Evolutionary conservation across 768 basidiomycete genomes (phyloP).

Genomic region (Cystobasidiopsis lactophilus): DNA sequence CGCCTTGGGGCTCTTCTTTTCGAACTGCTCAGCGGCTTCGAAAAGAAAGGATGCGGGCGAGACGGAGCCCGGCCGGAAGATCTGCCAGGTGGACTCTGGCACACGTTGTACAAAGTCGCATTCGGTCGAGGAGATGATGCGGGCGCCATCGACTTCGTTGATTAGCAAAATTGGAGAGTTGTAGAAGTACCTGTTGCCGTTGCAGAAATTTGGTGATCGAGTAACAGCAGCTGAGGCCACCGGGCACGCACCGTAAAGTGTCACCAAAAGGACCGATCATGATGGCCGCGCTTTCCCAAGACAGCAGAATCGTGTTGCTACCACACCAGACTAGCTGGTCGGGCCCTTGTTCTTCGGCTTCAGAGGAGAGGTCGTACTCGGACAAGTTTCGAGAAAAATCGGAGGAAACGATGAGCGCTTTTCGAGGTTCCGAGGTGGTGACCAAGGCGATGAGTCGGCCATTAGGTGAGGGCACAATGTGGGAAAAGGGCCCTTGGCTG

Average conservation of each 20-base stretch:
- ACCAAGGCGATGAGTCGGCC: slow-evolving; percentile 76
- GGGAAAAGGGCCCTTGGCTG: slow-evolving; percentile 67
- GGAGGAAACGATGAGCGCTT: slow-evolving; percentile 80
- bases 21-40: slow-evolving; percentile 78
- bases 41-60: slow-evolving; percentile 76
- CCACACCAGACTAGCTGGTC: slow-evolving; percentile 83
- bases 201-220: neutral
- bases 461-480: slow-evolving; percentile 74
- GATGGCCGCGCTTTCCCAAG: slow-evolving; percentile 47
- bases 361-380: slow-evolving; percentile 40
- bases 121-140: slow-evolving; percentile 53
- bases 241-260: slow-evolving; percentile 42
- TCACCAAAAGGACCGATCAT: slow-evolving; percentile 87
- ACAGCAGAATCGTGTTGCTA: slow-evolving; percentile 73
- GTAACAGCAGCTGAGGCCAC: too few relatives aligned
- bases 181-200: slow-evolving; percentile 50
- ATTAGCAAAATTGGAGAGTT: slow-evolving; percentile 50
- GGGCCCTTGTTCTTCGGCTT: slow-evolving; percentile 23
- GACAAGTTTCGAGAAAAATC: slow-evolving; percentile 76
- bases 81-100: slow-evolving; percentile 61
- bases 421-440: slow-evolving; percentile 32
- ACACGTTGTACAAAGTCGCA: slow-evolving; percentile 89
- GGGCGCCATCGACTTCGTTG: slow-evolving; percentile 71
- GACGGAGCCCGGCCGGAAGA: slow-evolving; percentile 81
- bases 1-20: slow-evolving; percentile 51